Evolutionary conservation across 129 eudicot species (phyloP).

Genomic region (Lactuca sativa): DNA sequence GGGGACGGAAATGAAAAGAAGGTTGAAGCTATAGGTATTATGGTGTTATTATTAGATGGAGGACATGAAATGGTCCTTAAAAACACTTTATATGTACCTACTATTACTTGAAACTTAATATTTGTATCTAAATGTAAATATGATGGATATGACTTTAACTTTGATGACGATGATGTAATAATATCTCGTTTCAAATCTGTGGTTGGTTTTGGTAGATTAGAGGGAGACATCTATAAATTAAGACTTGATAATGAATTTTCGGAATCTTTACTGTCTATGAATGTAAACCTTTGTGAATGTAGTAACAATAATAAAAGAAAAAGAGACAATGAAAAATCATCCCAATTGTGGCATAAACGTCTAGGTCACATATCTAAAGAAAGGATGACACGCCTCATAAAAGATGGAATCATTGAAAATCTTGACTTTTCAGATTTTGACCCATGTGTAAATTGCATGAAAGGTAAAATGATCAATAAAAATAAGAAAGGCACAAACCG

Average conservation of each 20-base stretch:
- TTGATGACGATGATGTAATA: background rate
- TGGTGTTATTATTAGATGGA: background rate
- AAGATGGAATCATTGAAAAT: slow-evolving; percentile 3
- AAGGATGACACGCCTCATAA: background rate
- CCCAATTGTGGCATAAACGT: slow-evolving; percentile 2
- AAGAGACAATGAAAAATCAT: background rate
- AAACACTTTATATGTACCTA: background rate
- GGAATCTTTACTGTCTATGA: background rate
- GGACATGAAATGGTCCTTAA: background rate
- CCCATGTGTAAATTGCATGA: background rate
- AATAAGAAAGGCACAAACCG: background rate
- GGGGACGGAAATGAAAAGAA: background rate
- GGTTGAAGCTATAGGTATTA: background rate
- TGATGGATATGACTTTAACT: background rate
- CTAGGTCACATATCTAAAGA: background rate
- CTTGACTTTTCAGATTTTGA: background rate
- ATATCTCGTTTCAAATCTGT: background rate
- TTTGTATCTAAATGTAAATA: background rate
- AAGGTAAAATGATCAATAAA: slow-evolving; percentile 4
- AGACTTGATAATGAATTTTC: background rate
- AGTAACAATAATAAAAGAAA: background rate
- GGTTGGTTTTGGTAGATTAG: background rate
- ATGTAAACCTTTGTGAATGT: background rate
- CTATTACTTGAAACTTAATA: background rate
- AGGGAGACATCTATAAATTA: background rate